These are phyloP conservation scores for Leucocoprinus birnbaumii DNA, from an alignment of 768 basidiomycete species.

Conservation along the genomic window DNA sequence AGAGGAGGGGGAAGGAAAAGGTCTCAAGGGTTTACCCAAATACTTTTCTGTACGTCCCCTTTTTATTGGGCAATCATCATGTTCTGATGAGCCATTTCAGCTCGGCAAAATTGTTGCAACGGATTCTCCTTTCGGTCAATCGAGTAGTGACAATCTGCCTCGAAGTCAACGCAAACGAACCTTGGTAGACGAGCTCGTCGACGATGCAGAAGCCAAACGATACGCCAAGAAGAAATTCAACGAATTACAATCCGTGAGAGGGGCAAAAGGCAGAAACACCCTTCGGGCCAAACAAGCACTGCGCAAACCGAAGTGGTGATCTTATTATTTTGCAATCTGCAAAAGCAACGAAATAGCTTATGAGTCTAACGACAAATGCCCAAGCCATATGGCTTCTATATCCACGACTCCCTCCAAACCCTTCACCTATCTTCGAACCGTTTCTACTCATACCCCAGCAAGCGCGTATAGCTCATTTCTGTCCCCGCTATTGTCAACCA, in stretches of 20 bases:
- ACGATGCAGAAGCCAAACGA: constrained; percentile 80
- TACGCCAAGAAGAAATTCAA: constrained; percentile 93
- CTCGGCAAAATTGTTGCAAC: constrained; percentile 78
- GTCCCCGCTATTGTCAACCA: constrained; percentile 44
- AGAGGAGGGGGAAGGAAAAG: constrained; percentile 82
- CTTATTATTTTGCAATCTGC: background rate
- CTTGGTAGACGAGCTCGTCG: constrained; percentile 84
- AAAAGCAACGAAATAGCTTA: background rate
- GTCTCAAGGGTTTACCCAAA: constrained; percentile 82
- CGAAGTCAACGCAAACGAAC: constrained; percentile 73
- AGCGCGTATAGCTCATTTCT: constrained; percentile 32
- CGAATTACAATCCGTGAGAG: constrained; percentile 67
- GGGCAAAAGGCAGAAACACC: constrained; percentile 68
- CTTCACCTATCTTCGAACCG: no score
- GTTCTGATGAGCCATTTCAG: constrained; percentile 37
- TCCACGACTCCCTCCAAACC: no score
- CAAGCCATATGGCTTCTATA: no score
- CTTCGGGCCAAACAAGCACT: constrained; percentile 60
- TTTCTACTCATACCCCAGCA: constrained; percentile 12
- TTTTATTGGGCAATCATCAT: constrained; percentile 10
- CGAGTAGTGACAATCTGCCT: constrained; percentile 69
- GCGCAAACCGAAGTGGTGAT: constrained; percentile 67
- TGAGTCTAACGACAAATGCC: no score
- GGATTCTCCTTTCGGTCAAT: constrained; percentile 67
- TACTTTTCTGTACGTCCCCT: constrained; percentile 76